Base-by-base conservation (phyloP, 768 basidiomycete species). In the Mycena polygramma region DNA sequence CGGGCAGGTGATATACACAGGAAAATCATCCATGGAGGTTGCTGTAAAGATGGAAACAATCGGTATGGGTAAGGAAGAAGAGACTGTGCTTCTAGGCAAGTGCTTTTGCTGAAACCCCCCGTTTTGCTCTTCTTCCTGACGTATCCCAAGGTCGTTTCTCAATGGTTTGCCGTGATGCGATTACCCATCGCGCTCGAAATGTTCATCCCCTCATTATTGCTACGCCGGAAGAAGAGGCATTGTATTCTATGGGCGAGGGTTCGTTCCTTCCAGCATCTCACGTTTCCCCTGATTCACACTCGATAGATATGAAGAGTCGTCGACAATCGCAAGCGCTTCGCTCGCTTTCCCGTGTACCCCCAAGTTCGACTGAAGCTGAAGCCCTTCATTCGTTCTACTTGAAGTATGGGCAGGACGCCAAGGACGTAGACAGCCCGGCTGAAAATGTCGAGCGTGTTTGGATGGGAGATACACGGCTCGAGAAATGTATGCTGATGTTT, bases 1-100 rank as follows among this genome's bases (percentile, higher is more conserved):
- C 45, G 94, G 94, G 0, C 93, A 95, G 75, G 93, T 95, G 22
- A 91, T 94, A 41, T 92, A 91, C 73, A 91, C 91, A 0, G 94
- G 94, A 0, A 83, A 77, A 55, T 92, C 90, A 64, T 93, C 92
- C 0, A 93, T 95, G 89, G 94, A 95, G 76, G 89, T 95, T n/a
- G 92, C 89, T 6, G 91, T 96, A 51, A 92, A 92, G 77, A 92
- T 95, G 91, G 93, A 95, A 76, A 89, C 84, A 4, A 79, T 90
- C 36, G 84, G 84, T 22, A 76, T 75, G n/a, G 82, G 82, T 20
- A 81, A 81, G 39, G 80, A 82, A 7, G 87, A 88, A 20, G 85
- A 90, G 71, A 91, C 92, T 10, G 86, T 94, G 39, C 82, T 93
- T 73, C 81, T 95, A 48, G 93, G 93, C 90, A 76, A 55, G 58